Base-by-base conservation (phyloP, 2,329 filamentous ascomycete species). In the Rutstroemia sydowiana region DNA sequence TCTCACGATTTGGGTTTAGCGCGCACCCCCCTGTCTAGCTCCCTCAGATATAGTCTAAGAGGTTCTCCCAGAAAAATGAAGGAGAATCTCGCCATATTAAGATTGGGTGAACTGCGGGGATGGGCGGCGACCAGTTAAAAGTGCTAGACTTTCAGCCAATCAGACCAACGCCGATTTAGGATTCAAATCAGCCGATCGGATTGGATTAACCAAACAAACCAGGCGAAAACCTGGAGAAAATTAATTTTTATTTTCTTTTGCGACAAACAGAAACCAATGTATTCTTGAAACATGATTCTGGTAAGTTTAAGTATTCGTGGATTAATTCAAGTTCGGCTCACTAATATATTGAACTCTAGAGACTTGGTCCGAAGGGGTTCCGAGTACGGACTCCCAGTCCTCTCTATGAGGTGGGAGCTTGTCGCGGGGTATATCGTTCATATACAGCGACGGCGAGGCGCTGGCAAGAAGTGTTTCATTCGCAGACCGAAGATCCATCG, bases 401-500 rank as follows among this genome's bases (percentile, higher is more conserved):
- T 53, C 54, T 63, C 34, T 47, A 61, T 45, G 56, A 54, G 46
- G 54, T 62, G 16, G 59, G 60, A 46, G 48, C 58, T 32, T 47
- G 53, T 32, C 54, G 58, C 54, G 52, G 53, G 28, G 52, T 52
- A 20, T 40, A 60, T 30, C 61, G 63, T 57, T 56, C 62, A 34
- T 58, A 57, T 37, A 63, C 63, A 14, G 57, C 63, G 14, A 64
- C 61, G 2, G 62, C 57, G 14, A 63, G 63, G 44, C 63, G 65
- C 47, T 65, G 65, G 49, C 74, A 75, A 57, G 72, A 81, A 65
- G 77, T 76, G 53, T 87, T 87, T 63, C 80, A 81, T 53, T 77
- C 82, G 2, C 79, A 86, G 65, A 73, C 80, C 51, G 76, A 85
- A 54, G 77, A 77, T 57, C 68, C 77, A 2, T 54, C 63, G 30